Evolutionary conservation across 2,329 filamentous ascomycete species (phyloP), one percentile per base, ranked within the genome.

Genomic region (Colletotrichum caudatum): DNA sequence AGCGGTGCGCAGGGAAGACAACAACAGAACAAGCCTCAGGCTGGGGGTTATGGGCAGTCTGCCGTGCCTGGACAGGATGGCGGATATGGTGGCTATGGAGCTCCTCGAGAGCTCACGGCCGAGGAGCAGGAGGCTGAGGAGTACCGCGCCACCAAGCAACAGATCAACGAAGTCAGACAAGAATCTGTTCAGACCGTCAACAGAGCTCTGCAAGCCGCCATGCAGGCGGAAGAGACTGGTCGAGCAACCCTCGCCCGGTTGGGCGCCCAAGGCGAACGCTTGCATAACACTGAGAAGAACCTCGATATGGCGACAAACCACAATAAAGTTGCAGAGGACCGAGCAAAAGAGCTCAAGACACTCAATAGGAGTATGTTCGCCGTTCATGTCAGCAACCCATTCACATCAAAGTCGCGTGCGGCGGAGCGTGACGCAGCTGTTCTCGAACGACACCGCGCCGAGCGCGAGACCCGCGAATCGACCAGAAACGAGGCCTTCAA

Each of bases 361-460:
- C 85, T 97, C 61, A 97, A 98, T 81, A 87, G 92, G 74, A 94
- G 92, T 84, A 97, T 98, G 94, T 97, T 97, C 78, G 93, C 93
- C 6, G 89, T 95, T 29, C 92, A 94, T 77, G 91, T 95, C 35
- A 85, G 86, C 64, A 94, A 94, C 76, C 92, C 92, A 0, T 94
- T 97, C 79, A 96, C 93, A 0, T 90, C 89, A 18, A 90, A 88
- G 73, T 88, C 87, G 75, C 88, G 91, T 56, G 88, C 87, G 37
- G 85, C 86, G 66, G 89, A 89, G 69, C 87, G 89, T 51, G 93
- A 96, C 74, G 85, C 91, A 62, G 86, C 89, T 66, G 88, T 93
- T 56, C 84, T 97, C 77, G 89, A 92, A 57, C 91, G 91, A 69
- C 89, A 93, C 76, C 88, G 91, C 44, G 78, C 85, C 70, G 91